Percentiles rank a stretch among this genome's conserved stretches.
These are phyloP conservation scores for Dendrobium huoshanense DNA, from an alignment of 106 monocot genomes.

Conservation along the genomic window DNA sequence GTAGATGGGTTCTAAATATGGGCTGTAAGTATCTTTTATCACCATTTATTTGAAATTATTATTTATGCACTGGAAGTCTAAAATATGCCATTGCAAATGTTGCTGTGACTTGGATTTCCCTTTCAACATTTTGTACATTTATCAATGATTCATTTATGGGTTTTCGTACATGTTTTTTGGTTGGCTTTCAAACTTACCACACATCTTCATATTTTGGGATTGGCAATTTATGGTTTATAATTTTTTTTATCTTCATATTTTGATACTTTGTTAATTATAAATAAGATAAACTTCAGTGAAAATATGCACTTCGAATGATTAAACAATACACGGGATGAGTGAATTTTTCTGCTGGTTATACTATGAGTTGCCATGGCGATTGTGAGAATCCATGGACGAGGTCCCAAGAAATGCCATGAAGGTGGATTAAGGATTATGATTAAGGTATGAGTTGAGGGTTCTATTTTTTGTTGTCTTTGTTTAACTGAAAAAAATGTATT, in stretches of 20 bases:
- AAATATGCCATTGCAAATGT: background rate
- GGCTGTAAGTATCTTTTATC: slow-evolving; percentile 55
- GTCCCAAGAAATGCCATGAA: background rate
- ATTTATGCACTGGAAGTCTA: background rate
- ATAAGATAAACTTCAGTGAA: background rate
- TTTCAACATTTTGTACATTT: background rate
- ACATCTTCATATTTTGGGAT: background rate
- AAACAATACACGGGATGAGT: background rate
- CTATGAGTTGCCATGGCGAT: background rate
- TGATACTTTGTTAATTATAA: background rate
- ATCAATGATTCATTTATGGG: background rate
- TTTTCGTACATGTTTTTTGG: background rate
- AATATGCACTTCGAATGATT: background rate
- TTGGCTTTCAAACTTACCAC: background rate
- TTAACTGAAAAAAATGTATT: no score
- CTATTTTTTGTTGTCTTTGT: no score
- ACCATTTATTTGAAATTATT: background rate
- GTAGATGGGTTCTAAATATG: slow-evolving; percentile 80
- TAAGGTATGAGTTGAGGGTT: background rate
- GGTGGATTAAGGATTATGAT: background rate
- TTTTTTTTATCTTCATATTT: background rate
- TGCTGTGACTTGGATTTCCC: background rate
- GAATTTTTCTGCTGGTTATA: background rate
- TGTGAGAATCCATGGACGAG: background rate
- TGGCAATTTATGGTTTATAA: background rate